Evolutionary conservation across 805 yeast genomes (phyloP).

Genomic region (Torulaspora quercuum): DNA sequence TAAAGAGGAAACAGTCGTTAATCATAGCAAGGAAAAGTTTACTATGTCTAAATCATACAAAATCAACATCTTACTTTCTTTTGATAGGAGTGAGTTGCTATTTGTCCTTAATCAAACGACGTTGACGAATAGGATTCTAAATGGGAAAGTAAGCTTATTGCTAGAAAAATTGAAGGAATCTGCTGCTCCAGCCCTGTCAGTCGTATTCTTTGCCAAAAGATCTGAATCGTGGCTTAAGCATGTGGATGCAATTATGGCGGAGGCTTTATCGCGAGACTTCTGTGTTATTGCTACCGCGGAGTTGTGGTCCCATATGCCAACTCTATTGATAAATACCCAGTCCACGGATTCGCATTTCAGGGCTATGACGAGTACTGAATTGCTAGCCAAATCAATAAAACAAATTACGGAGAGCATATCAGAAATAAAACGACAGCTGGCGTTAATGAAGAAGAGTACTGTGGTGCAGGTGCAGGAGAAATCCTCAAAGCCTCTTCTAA

Average conservation of each 20-base stretch:
- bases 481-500: conserved; percentile 1
- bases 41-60: conserved; percentile 15
- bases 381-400: conserved; percentile 15
- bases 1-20: not conserved
- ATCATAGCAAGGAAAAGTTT: not conserved
- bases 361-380: conserved; percentile 23
- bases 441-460: not conserved
- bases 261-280: conserved; percentile 22
- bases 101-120: conserved; percentile 19
- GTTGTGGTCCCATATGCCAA: conserved; percentile 16
- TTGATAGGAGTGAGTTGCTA: conserved; percentile 25
- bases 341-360: conserved; percentile 25
- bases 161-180: conserved; percentile 25
- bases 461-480: conserved; percentile 1
- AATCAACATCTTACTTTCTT: conserved; percentile 19
- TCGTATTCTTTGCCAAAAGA: conserved; percentile 22
- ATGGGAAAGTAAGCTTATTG: conserved; percentile 22
- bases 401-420: conserved; percentile 17
- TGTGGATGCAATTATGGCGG: conserved; percentile 18
- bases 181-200: conserved; percentile 25
- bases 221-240: conserved; percentile 25
- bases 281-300: conserved; percentile 22
- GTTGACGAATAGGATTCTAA: conserved; percentile 15
- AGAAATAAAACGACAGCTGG: conserved; percentile 2
- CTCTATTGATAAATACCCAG: conserved; percentile 19